These are phyloP conservation scores for Podaxis sp. DNA, from an alignment of 768 basidiomycete species.

Conservation along the genomic window DNA sequence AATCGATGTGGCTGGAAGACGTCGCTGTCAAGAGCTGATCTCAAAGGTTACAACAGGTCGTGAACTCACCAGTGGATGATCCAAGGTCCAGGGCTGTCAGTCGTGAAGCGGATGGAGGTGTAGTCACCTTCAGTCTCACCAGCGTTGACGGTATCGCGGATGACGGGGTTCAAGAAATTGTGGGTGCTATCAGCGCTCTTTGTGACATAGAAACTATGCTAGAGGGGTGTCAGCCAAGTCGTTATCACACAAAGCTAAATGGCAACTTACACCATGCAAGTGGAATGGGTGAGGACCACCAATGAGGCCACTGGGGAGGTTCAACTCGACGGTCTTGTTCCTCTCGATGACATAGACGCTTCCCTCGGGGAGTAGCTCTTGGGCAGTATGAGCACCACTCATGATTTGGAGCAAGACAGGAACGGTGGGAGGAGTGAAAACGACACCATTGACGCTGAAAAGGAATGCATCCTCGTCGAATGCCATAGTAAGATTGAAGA, in stretches of 20 bases:
- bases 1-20: background rate
- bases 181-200: background rate
- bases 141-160: slow-evolving; percentile 13
- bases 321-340: slow-evolving; percentile 38
- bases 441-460: background rate
- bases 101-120: slow-evolving; percentile 55
- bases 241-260: background rate
- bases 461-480: background rate
- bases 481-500: background rate
- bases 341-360: slow-evolving; percentile 35
- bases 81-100: slow-evolving; percentile 67
- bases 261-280: background rate
- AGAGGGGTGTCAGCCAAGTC: background rate
- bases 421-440: slow-evolving; percentile 19
- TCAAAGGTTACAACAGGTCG: background rate
- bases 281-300: slow-evolving; percentile 9
- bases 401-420: slow-evolving; percentile 21
- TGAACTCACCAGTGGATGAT: slow-evolving; percentile 31
- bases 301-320: slow-evolving; percentile 23
- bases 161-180: background rate
- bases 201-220: background rate
- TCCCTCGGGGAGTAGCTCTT: slow-evolving; percentile 30
- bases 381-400: slow-evolving; percentile 15
- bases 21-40: background rate
- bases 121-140: slow-evolving; percentile 30